Evolutionary conservation across 495 filamentous ascomycete genomes (phyloP).

Genomic region (Neurospora hispaniola): DNA sequence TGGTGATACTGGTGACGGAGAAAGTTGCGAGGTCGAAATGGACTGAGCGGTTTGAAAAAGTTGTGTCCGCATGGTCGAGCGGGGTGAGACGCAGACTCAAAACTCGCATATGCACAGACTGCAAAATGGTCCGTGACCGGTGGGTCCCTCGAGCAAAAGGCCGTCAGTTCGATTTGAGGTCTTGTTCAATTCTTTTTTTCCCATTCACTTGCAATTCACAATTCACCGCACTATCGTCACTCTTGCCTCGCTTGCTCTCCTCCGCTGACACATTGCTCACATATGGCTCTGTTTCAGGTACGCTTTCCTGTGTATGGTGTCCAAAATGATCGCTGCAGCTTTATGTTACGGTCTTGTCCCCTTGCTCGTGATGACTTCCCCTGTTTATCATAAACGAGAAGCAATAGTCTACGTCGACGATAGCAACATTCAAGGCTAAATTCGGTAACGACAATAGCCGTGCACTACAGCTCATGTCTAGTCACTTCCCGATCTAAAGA

Average conservation of each 20-base stretch:
- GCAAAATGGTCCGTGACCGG: background rate
- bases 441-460: background rate
- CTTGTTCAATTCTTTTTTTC: background rate
- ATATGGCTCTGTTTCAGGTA: too few relatives aligned
- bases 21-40: conserved; percentile 4
- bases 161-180: background rate
- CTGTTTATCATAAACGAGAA: background rate
- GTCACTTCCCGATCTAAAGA: background rate
- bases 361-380: background rate
- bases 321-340: background rate
- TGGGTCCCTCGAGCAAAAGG: background rate
- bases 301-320: background rate
- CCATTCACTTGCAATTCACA: background rate
- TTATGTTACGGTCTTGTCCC: background rate
- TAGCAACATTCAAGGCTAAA: background rate
- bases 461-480: background rate
- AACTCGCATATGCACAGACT: background rate
- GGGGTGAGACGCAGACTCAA: conserved; percentile 10
- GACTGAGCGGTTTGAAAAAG: conserved; percentile 4
- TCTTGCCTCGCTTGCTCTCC: background rate
- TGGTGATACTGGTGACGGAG: conserved; percentile 21
- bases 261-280: too few relatives aligned
- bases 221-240: background rate
- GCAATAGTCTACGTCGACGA: background rate
- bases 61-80: conserved; percentile 14